Evolutionary conservation across 495 filamentous ascomycete species (phyloP), one percentile per base, ranked within the genome.

Genomic region (Tuber calosporum): DNA sequence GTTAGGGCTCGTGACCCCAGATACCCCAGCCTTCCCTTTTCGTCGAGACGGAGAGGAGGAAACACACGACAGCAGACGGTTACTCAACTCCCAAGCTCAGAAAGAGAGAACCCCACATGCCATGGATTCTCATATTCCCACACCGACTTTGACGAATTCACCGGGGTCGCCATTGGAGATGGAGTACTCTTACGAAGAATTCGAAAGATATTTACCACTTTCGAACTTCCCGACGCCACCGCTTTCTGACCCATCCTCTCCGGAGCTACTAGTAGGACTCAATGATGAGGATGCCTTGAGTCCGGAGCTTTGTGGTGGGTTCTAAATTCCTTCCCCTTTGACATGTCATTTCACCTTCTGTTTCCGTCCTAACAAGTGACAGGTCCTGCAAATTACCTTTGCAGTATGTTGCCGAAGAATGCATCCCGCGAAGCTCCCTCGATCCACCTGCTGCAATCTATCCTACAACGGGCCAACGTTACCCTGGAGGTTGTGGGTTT

Each of bases 181-280:
- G 62, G 76, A 77, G 42, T 73, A 69, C n/a, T 81, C 79, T 66
- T 72, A 75, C 15, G 76, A 76, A 67, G 73, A 77, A 53, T 79
- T 79, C 58, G 76, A 78, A 66, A 71, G 79, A 66, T 80, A 81
- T 34, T 67, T 81, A 58, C 79, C 79, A 19, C 74, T 81, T 34
- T 81, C 79, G 13, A 79, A 79, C 66, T 76, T 81, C 42, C 79
- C 79, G 34, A 81, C 79, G 40, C 79, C 79, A 20, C 79, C 79
- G 36, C 79, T 71, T n/a, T 81, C 79, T 22, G 76, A 79, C 19
- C 73, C 73, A 30, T 71, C 72, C 41, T 81, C 79, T 67, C 77
- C 77, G 17, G 68, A 45, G 40, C 75, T 73, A 68, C 70, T 79
- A 37, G 72, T 71, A 15, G 76, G 73, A 48, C 67, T 75, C 30